Evolutionary conservation across 2,329 filamentous ascomycete species (phyloP), one percentile per base, ranked within the genome.

Genomic region (Corniculantispora saksenae): DNA sequence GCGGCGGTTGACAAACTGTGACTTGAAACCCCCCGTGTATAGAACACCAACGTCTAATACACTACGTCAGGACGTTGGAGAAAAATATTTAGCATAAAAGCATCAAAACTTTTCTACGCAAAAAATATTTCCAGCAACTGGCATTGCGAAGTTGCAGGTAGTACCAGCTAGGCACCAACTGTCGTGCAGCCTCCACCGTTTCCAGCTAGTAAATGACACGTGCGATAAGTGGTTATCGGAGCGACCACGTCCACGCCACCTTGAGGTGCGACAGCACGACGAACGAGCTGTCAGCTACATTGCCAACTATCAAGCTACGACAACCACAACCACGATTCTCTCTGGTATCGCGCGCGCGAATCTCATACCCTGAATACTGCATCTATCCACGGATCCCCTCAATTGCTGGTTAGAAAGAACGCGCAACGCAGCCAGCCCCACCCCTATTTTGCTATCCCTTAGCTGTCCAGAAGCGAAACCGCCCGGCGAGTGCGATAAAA

Each of bases 171-270:
- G 10, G 9, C 19, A 21, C 35, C 25, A n/a, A 17, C 43, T 15
- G n/a, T 25, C 25, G 32, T 19, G 10, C 38, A 4, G 38, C 17
- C 3, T 7, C 5, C 38, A 43, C 38, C 38, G 4, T 29, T 10
- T 4, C 10, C 23, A 29, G 9, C 19, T 9, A n/a, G 38, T 50
- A 53, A 35, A 13, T 40, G 61, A 61, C 61, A 63, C 61, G 61
- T 63, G 63, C 56, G 63, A 64, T 64, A 64, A 64, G 55, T 35
- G 32, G 55, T 64, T 64, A 64, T 64, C 63, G 38, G 40, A 64
- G 55, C 35, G 55, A 64, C 63, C 62, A 64, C 63, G 56, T 64
- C 56, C 50, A 45, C 35, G 63, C 63, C 56, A 60, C 56, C 23
- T 51, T 51, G 32, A 3, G 3, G n/a, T 27, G n/a, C 40, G 21